Evolutionary conservation across 2,329 filamentous ascomycete genomes (phyloP).

Genomic region (Xylariaceae sp.): DNA sequence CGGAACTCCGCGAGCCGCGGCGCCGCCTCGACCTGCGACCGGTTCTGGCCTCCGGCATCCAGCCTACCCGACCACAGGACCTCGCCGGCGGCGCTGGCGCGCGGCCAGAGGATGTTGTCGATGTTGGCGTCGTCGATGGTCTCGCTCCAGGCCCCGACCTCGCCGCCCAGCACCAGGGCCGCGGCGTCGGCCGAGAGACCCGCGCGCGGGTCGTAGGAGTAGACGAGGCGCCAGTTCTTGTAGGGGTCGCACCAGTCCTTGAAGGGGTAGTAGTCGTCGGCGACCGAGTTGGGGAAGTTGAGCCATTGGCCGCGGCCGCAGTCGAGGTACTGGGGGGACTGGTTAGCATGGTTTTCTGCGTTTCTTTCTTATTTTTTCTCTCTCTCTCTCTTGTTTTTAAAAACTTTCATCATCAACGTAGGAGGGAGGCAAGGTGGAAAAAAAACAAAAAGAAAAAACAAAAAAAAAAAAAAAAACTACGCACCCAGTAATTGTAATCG

Average conservation of each 20-base stretch:
- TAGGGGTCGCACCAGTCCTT: slow-evolving; percentile 74
- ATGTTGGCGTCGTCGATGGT: slow-evolving; percentile 71
- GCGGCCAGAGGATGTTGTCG: slow-evolving; percentile 74
- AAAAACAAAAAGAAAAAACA: neutral
- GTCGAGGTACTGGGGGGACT: slow-evolving; percentile 63
- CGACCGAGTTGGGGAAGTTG: slow-evolving; percentile 57
- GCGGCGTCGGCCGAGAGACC: slow-evolving; percentile 58
- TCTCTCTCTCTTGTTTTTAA: neutral
- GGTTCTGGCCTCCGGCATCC: slow-evolving; percentile 62
- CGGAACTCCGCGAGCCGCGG: slow-evolving; percentile 71
- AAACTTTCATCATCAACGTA: neutral
- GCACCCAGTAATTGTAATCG: slow-evolving; percentile 73
- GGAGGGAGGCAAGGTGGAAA: neutral
- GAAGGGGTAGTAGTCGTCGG: slow-evolving; percentile 61
- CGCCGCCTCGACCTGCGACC: slow-evolving; percentile 65
- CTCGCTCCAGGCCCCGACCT: slow-evolving; percentile 79
- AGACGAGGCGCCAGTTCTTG: slow-evolving; percentile 79
- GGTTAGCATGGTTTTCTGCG: slow-evolving; percentile 13
- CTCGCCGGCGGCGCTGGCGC: slow-evolving; percentile 69
- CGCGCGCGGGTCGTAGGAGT: slow-evolving; percentile 70
- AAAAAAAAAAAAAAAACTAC: slow-evolving; percentile 22
- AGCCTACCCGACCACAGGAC: slow-evolving; percentile 73
- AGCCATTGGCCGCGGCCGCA: slow-evolving; percentile 79
- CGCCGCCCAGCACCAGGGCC: slow-evolving; percentile 72
- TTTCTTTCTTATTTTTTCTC: neutral